These are phyloP conservation scores for Arabis alpina DNA, from an alignment of 345 rosid genomes.

Conservation along the genomic window DNA sequence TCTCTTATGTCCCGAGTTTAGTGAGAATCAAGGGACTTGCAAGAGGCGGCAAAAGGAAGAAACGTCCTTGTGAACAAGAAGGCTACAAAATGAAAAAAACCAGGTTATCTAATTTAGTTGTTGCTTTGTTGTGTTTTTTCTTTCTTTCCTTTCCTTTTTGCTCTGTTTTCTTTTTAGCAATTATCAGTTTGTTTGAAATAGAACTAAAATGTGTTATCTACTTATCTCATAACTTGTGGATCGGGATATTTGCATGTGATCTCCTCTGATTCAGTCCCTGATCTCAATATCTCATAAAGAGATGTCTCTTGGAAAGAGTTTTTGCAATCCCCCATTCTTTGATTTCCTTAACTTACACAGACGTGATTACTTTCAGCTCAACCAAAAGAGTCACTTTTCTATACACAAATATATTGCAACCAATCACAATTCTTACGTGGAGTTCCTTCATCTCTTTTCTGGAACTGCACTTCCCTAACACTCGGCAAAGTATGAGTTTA, in stretches of 20 bases:
- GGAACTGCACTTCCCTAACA: conserved; percentile 73
- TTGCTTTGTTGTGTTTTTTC: not conserved
- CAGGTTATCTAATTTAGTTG: not conserved
- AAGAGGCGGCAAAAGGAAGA: not conserved
- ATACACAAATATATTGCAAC: too few species aligned
- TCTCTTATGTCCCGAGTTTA: conserved; percentile 10
- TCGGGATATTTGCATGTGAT: too few species aligned
- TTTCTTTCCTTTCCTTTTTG: not conserved
- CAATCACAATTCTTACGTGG: conserved; percentile 59
- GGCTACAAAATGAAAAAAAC: not conserved
- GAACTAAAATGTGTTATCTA: too few species aligned
- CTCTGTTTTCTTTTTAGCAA: too few species aligned
- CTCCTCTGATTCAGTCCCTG: too few species aligned
- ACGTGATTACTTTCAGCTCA: too few species aligned
- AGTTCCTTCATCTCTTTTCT: conserved; percentile 53
- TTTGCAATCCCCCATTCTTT: too few species aligned
- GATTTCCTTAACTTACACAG: too few species aligned
- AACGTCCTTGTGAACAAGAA: not conserved
- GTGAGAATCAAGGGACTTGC: not conserved
- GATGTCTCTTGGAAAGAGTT: too few species aligned
- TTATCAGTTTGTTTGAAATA: not conserved
- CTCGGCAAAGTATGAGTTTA: conserved; percentile 55
- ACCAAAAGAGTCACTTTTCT: too few species aligned
- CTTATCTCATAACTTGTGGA: too few species aligned
- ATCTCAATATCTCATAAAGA: too few species aligned